phyloP scores from a whole-genome alignment of 306 rosid species.

The Sphenostylis stenocarpa region DNA sequence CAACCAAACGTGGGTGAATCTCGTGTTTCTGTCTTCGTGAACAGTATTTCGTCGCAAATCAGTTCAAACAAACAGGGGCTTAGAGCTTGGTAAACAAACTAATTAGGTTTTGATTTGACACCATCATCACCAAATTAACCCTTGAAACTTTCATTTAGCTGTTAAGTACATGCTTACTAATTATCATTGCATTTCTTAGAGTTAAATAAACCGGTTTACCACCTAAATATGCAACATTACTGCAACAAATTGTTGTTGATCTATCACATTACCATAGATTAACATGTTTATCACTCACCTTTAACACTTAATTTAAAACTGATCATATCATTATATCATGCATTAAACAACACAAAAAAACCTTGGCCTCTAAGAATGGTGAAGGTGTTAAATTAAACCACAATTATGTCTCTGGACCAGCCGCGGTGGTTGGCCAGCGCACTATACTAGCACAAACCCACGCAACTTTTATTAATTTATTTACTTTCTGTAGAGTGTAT shows the following conservation, averaged over 20 bases:
- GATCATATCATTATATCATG: slow-evolving; percentile 1
- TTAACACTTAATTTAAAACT: neutral
- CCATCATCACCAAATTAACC: slow-evolving; percentile 27
- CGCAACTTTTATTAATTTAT: neutral
- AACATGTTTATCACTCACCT: neutral
- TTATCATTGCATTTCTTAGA: slow-evolving; percentile 25
- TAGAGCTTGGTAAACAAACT: slow-evolving; percentile 19
- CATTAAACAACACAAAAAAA: neutral
- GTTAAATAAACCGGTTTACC: slow-evolving; percentile 25
- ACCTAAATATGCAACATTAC: neutral
- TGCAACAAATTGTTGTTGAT: slow-evolving; percentile 18
- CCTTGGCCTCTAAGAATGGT: slow-evolving; percentile 25
- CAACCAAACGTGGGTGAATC: no score
- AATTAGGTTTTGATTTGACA: slow-evolving; percentile 37
- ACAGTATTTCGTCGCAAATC: no score
- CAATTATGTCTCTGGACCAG: slow-evolving; percentile 40
- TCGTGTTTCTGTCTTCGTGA: no score
- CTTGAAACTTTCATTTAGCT: slow-evolving; percentile 9
- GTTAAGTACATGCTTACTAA: neutral
- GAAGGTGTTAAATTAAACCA: slow-evolving; percentile 16
- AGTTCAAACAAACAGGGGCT: no score
- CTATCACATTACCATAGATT: slow-evolving; percentile 7
- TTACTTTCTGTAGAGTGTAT: neutral
- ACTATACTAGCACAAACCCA: slow-evolving; percentile 30
- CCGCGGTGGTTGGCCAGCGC: slow-evolving; percentile 43